These are phyloP conservation scores for Backusella luteola DNA, from an alignment of 192 early-diverging fungal species.

Conservation along the genomic window DNA sequence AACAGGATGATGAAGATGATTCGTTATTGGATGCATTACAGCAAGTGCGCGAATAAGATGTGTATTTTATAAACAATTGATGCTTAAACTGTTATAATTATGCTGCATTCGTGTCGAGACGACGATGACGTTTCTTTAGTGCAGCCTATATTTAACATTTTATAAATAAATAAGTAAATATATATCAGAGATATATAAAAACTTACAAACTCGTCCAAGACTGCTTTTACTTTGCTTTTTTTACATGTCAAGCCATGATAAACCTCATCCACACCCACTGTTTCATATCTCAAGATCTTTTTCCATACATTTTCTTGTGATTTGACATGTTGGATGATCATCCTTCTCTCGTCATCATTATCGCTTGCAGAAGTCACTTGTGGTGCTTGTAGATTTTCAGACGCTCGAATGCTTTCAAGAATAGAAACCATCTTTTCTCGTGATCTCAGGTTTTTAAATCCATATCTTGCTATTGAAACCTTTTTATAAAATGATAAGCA, in stretches of 20 bases:
- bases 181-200: neutral
- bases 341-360: neutral
- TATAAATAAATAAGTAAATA: neutral
- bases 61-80: neutral
- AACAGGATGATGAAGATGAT: conserved; percentile 20
- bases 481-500: neutral
- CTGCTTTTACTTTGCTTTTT: neutral
- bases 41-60: conserved; percentile 1
- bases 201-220: neutral
- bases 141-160: conserved; percentile 1
- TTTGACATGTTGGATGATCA: neutral
- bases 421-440: neutral
- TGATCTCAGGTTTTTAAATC: neutral
- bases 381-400: neutral
- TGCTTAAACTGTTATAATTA: neutral
- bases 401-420: neutral
- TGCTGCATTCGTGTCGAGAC: neutral
- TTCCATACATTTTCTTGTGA: neutral
- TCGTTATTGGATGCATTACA: conserved; percentile 17
- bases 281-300: neutral
- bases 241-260: neutral
- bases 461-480: neutral
- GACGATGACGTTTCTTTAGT: neutral
- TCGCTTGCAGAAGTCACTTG: neutral
- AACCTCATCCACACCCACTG: neutral